These are phyloP conservation scores for Fraxinus greggii DNA, from an alignment of 305 asterid genomes.

Conservation along the genomic window DNA sequence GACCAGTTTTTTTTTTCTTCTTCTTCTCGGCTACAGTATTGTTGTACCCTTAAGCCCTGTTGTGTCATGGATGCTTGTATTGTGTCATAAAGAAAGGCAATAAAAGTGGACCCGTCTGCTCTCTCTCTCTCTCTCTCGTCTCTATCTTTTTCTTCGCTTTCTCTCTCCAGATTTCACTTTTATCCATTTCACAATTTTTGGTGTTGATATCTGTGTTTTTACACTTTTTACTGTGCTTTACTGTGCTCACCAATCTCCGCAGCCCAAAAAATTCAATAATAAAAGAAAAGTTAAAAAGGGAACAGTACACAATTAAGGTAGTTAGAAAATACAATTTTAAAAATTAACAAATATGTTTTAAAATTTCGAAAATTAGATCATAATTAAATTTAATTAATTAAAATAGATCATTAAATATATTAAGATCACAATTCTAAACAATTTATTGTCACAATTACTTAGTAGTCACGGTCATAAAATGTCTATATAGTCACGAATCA, in stretches of 20 bases:
- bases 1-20: slow-evolving; percentile 1
- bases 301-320: no score
- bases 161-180: neutral
- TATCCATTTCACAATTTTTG: neutral
- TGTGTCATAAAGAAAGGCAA: slow-evolving; percentile 38
- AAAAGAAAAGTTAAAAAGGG: no score
- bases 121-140: neutral
- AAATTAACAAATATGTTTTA: no score
- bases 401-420: no score
- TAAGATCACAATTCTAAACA: no score
- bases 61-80: slow-evolving; percentile 38
- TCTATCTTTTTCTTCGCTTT: neutral
- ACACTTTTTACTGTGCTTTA: neutral
- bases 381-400: no score
- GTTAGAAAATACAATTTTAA: no score
- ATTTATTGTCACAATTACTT: no score
- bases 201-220: slow-evolving; percentile 3
- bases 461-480: no score
- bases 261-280: neutral
- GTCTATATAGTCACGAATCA: no score
- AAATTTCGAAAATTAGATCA: no score
- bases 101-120: slow-evolving; percentile 36
- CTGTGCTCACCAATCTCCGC: neutral
- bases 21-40: slow-evolving; percentile 25
- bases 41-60: slow-evolving; percentile 27